Evolutionary conservation across 2,329 filamentous ascomycete genomes (phyloP), one percentile per base, ranked within the genome.

Genomic region (Aspergillus nomiae): DNA sequence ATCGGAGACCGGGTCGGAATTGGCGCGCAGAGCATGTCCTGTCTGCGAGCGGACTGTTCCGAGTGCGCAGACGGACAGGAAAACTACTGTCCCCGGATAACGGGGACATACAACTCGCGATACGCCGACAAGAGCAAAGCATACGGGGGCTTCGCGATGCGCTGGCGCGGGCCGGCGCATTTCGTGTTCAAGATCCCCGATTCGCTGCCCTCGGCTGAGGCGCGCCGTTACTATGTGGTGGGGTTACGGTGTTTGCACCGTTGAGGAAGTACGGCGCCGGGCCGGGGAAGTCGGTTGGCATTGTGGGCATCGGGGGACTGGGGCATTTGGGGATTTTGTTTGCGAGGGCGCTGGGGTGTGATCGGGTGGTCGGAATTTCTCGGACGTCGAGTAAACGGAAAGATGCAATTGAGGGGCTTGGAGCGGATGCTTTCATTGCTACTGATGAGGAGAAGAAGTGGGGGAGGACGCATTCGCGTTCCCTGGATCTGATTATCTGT

Each of bases 171-270:
- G 0, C 82, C 83, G 1, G 80, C 78, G 19, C 84, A 86, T 68
- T 93, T 92, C 67, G 83, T 83, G 0, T 78, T 87, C 70, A 82
- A 79, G 70, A 87, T 89, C 62, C 86, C 86, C 0, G 80, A 83
- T 16, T 72, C 64, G 0, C 65, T 89, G 32, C 70, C 76, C 1
- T 82, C 78, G 34, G 82, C 80, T 11, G 80, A 83, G 62, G 86
- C 85, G 86, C 90, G 1, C 91, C 91, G 1, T 87, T 95, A 81
- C 83, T 94, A 32, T 94, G 92, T 72, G 92, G 88, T 1, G 92
- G 92, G 1, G 84, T 94, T 58, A 95, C 92, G 0, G 85, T 89
- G 0, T 95, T 86, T 73, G 85, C 85, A 5, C 91, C 92, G 0
- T 77, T 95, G 19, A 84, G 84, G 56, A 84, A 89, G 32, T 87